Percentiles rank a stretch among this genome's conserved stretches.
Conservation (phyloP, 768 basidiomycete species). For the Russula olivacea region DNA sequence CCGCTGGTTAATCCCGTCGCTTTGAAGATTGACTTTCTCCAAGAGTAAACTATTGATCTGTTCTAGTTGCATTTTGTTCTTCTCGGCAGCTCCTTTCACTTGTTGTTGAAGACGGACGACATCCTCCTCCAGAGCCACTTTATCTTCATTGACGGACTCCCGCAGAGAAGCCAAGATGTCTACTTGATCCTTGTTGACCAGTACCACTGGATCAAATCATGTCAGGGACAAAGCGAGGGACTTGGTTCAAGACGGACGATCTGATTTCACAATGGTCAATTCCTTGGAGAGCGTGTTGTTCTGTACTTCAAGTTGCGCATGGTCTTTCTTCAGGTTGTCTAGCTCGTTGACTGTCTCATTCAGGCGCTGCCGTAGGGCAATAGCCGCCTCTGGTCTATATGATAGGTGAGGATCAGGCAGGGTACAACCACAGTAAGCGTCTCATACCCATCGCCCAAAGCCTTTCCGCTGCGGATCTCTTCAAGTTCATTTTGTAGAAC, state of each 20-base stretch:
- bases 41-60: constrained; percentile 79
- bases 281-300: constrained; percentile 58
- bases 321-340: constrained; percentile 60
- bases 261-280: constrained; percentile 77
- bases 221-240: constrained; percentile 10
- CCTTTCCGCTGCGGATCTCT: constrained; percentile 83
- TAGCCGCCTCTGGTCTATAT: constrained; percentile 71
- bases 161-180: constrained; percentile 83
- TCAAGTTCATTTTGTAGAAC: constrained; percentile 77
- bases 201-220: constrained; percentile 53
- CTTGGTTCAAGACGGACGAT: constrained; percentile 47
- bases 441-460: constrained; percentile 70
- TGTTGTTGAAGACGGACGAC: constrained; percentile 56
- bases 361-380: constrained; percentile 80
- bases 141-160: constrained; percentile 86
- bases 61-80: constrained; percentile 87
- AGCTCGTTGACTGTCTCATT: constrained; percentile 84
- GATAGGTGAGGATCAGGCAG: not conserved
- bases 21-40: constrained; percentile 88
- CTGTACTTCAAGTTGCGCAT: constrained; percentile 65
- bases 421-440: not conserved
- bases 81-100: constrained; percentile 68
- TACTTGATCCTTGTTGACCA: constrained; percentile 90
- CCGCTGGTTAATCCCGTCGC: constrained; percentile 83
- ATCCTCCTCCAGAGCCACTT: constrained; percentile 65